Percentiles rank a stretch among this genome's conserved stretches.
These are phyloP conservation scores for Aureobasidium sp. DNA, from an alignment of 2,329 filamentous ascomycete species.

Conservation along the genomic window DNA sequence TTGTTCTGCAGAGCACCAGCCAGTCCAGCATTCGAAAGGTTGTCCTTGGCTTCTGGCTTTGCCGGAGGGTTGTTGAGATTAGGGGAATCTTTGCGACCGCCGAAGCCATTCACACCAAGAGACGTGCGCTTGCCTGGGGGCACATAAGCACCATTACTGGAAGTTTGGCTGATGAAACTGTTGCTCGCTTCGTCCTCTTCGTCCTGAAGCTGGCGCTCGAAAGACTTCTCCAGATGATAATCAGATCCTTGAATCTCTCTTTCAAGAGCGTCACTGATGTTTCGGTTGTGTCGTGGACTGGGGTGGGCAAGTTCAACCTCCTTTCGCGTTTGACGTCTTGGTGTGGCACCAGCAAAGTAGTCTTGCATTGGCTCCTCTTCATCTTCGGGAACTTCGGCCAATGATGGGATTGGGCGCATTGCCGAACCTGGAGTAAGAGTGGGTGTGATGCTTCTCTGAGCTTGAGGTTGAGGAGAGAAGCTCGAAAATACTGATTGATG, in stretches of 20 bases:
- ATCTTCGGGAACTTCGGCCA: slow-evolving; percentile 66
- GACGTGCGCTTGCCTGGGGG: slow-evolving; percentile 1
- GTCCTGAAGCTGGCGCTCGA: slow-evolving; percentile 46
- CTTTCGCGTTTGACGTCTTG: slow-evolving; percentile 31
- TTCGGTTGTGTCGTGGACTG: slow-evolving; percentile 57
- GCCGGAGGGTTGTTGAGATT: not conserved
- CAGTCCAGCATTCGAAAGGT: not conserved
- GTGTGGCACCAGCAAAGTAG: slow-evolving; percentile 12
- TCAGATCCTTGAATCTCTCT: slow-evolving; percentile 79
- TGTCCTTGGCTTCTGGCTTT: not conserved
- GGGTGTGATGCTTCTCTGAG: slow-evolving; percentile 31
- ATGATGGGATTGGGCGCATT: slow-evolving; percentile 34
- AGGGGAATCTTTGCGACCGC: not conserved
- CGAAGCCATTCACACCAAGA: not conserved
- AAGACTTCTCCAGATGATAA: slow-evolving; percentile 47
- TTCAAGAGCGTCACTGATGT: slow-evolving; percentile 69
- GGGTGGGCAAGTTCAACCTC: slow-evolving; percentile 51
- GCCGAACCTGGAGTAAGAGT: slow-evolving; percentile 32
- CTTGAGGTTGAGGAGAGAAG: slow-evolving; percentile 20
- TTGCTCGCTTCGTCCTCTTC: slow-evolving; percentile 58
- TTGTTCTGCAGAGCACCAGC: slow-evolving; percentile 8
- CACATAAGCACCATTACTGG: slow-evolving; percentile 3
- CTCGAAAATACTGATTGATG: slow-evolving; percentile 14
- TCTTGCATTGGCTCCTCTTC: slow-evolving; percentile 49
- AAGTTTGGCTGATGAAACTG: not conserved